phyloP scores from a whole-genome alignment of 2,329 filamentous ascomycete genomes.

The Thelonectria olida region DNA sequence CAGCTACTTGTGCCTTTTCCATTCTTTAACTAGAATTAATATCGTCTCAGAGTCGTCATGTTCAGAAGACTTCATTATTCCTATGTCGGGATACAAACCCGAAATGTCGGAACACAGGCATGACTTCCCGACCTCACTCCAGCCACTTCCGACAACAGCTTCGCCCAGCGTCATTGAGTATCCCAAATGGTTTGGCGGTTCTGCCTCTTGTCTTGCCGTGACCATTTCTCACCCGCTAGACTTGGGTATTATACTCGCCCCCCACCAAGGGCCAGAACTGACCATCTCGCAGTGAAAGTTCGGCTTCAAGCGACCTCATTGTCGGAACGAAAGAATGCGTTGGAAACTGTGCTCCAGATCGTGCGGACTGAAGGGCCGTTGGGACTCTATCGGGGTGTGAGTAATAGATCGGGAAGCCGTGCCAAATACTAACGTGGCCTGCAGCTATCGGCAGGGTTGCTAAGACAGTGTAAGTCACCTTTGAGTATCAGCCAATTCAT shows the following conservation, averaged over 20 bases:
- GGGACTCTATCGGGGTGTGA: constrained; percentile 19
- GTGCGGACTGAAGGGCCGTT: constrained; percentile 13
- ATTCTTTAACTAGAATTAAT: background rate
- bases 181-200: constrained; percentile 26
- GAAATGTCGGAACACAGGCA: constrained; percentile 10
- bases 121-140: background rate
- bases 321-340: constrained; percentile 14
- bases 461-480: constrained; percentile 17
- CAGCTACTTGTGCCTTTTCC: too few species aligned
- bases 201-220: constrained; percentile 26
- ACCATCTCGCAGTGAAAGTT: constrained; percentile 20
- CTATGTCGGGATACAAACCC: background rate
- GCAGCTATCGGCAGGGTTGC: constrained; percentile 18
- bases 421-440: background rate
- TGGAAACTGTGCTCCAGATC: constrained; percentile 13
- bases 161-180: constrained; percentile 2
- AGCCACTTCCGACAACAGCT: background rate
- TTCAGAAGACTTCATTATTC: background rate
- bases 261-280: background rate
- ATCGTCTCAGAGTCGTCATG: background rate
- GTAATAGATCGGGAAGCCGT: background rate
- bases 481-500: too few species aligned
- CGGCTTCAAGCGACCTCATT: constrained; percentile 16
- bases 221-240: constrained; percentile 24
- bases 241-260: constrained; percentile 5